These are phyloP conservation scores for Penstemon barbatus DNA, from an alignment of 257 asterid species.

Conservation along the genomic window DNA sequence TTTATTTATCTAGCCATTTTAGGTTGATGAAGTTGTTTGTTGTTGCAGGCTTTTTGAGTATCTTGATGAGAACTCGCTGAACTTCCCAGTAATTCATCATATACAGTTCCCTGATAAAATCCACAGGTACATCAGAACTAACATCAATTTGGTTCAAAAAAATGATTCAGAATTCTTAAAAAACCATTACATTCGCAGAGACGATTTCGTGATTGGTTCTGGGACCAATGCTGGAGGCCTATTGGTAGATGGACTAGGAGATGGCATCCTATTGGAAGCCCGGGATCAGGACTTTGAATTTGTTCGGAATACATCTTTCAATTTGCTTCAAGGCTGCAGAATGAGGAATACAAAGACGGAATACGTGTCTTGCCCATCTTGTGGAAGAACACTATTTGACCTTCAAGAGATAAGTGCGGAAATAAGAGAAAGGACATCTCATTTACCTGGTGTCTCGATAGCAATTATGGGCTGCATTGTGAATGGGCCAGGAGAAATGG, in stretches of 20 bases:
- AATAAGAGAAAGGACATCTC: conserved; percentile 92
- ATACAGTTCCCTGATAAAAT: conserved; percentile 68
- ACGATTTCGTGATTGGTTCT: conserved; percentile 88
- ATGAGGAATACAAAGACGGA: conserved; percentile 99
- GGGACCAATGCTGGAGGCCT: conserved; percentile 92
- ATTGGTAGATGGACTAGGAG: conserved; percentile 97
- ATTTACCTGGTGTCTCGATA: conserved; percentile 97
- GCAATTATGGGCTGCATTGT: conserved; percentile 99
- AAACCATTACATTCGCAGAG: conserved; percentile 49
- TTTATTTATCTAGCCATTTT: not conserved
- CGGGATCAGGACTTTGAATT: conserved; percentile 83
- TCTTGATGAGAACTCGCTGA: conserved; percentile 72
- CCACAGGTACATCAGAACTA: conserved; percentile 63
- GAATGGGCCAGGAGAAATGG: conserved; percentile 99
- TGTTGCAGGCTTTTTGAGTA: conserved; percentile 89
- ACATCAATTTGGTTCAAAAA: conserved; percentile 20
- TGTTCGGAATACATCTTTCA: conserved; percentile 87
- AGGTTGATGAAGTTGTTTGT: conserved; percentile 13
- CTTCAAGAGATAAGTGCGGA: conserved; percentile 98
- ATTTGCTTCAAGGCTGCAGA: conserved; percentile 97
- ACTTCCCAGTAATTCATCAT: conserved; percentile 92
- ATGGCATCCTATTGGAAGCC: conserved; percentile 88
- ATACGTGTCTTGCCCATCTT: conserved; percentile 98
- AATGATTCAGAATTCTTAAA: conserved; percentile 8
- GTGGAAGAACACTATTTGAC: conserved; percentile 95